Percentiles rank a stretch among this genome's conserved stretches.
phyloP scores from a whole-genome alignment of 148 eudicot species.

The Limonium bicolor region DNA sequence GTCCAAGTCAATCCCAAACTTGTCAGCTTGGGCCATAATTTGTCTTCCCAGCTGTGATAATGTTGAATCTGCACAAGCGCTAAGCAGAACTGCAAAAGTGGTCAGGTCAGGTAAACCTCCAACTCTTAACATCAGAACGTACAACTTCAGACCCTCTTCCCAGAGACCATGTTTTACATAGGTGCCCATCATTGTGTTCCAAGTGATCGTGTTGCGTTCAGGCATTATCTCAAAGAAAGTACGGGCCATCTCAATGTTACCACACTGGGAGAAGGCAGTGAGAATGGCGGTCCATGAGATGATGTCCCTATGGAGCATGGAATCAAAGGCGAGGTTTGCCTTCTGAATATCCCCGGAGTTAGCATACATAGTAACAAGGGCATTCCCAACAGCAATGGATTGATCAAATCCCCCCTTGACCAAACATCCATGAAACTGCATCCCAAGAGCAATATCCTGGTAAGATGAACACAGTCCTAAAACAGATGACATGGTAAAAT shows the following conservation, averaged over 20 bases:
- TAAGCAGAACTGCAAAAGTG: conserved; percentile 16
- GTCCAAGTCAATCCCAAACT: conserved; percentile 14
- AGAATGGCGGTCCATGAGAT: conserved; percentile 31
- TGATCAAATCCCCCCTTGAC: conserved; percentile 15
- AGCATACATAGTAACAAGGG: conserved; percentile 25
- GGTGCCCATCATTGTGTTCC: conserved; percentile 29
- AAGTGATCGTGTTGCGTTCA: conserved; percentile 17
- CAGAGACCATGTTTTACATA: conserved; percentile 16
- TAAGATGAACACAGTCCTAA: conserved; percentile 14
- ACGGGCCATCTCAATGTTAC: conserved; percentile 17
- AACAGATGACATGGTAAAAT: conserved; percentile 20
- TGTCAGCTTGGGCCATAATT: conserved; percentile 23
- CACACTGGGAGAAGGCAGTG: conserved; percentile 16
- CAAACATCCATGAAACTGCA: conserved; percentile 18
- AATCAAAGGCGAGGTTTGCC: conserved; percentile 16
- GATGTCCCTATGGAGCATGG: conserved; percentile 19
- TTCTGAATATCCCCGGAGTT: conserved; percentile 15
- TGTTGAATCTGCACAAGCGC: conserved; percentile 27
- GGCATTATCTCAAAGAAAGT: conserved; percentile 23
- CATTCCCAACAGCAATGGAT: conserved; percentile 24
- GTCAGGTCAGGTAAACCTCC: conserved; percentile 19
- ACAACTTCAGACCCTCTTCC: conserved; percentile 23
- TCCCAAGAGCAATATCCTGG: conserved; percentile 15
- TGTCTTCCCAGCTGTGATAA: conserved; percentile 19
- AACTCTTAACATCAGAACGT: conserved; percentile 18